Evolutionary conservation across 2,329 filamentous ascomycete species (phyloP).

Genomic region (Blastomyces emzantsi): DNA sequence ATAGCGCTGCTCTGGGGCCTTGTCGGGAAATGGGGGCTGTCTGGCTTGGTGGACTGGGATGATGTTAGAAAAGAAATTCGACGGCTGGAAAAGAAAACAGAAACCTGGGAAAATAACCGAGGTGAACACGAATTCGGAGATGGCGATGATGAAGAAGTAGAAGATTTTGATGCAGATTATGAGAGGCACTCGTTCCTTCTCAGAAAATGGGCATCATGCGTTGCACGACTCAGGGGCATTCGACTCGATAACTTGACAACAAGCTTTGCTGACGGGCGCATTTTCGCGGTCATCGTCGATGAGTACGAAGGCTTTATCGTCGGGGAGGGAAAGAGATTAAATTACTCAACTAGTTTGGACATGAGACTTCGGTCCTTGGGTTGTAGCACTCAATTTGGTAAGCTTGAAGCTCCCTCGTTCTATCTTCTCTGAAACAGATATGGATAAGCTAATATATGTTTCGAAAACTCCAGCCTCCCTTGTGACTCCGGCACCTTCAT

Average conservation of each 20-base stretch:
- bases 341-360: slow-evolving; percentile 18
- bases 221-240: slow-evolving; percentile 41
- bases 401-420: slow-evolving; percentile 12
- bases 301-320: slow-evolving; percentile 44
- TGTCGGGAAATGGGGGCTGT: slow-evolving; percentile 49
- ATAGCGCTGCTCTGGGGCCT: slow-evolving; percentile 52
- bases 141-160: slow-evolving; percentile 19
- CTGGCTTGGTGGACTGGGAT: slow-evolving; percentile 46
- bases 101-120: slow-evolving; percentile 16
- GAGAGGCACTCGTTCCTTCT: slow-evolving; percentile 38
- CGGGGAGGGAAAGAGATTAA: neutral
- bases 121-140: slow-evolving; percentile 16
- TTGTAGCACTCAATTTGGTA: slow-evolving; percentile 38
- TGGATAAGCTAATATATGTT: slow-evolving; percentile 9
- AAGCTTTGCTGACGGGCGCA: slow-evolving; percentile 47
- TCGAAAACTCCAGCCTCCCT: slow-evolving; percentile 35
- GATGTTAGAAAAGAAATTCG: slow-evolving; percentile 46
- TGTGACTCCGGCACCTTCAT: slow-evolving; percentile 26
- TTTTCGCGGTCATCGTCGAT: slow-evolving; percentile 49
- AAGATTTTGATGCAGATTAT: slow-evolving; percentile 22
- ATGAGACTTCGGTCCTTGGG: slow-evolving; percentile 32
- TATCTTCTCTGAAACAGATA: neutral
- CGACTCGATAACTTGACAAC: slow-evolving; percentile 48
- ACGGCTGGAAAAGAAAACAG: slow-evolving; percentile 31
- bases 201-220: slow-evolving; percentile 46